Base-by-base conservation (phyloP, 2,329 filamentous ascomycete species). In the Alternaria consortialis region DNA sequence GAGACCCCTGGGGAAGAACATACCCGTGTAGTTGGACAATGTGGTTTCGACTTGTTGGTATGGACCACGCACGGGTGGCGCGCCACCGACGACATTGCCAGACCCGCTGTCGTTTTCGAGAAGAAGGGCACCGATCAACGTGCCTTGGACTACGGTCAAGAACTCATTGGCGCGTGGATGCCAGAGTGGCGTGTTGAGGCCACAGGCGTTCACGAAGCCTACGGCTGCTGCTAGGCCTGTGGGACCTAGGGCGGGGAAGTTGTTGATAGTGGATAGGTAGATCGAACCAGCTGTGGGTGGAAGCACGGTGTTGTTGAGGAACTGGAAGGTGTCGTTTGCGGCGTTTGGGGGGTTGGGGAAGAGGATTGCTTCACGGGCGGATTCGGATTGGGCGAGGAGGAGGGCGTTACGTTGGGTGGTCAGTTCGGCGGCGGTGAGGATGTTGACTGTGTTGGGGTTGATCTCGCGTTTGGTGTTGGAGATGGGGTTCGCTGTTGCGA, bases 201-300 rank as follows among this genome's bases (percentile, higher is more conserved):
- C 85, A 68, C 85, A 88, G 36, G 74, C 77, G 34, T 80, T 78
- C 37, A 88, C 75, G 68, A 83, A 83, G 40, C 84, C 85, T 7
- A 87, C 75, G 3, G 84, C 83, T 79, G 85, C 84, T 58, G 80
- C 81, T 36, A 83, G 75, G 20, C 81, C 81, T 4, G 84, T 85
- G 48, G 83, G 81, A 20, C 86, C 83, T 20, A 88, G 82, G 27
- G 85, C 84, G 3, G 86, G 86, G 76, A 87, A 88, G 36, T 81
- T 83, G 75, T 84, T 83, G 70, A 85, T 81, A 77, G 87, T 86
- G 44, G 85, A 84, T 20, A 81, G 78, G 37, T 85, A 75, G 62
- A 86, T 79, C 67, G 84, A 79, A 40, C 84, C 84, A 39, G 84
- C 84, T 2, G 67, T 70, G 2, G 66, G 64, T 5, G 67, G 39